These are phyloP conservation scores for Aspergillus flavus DNA, from an alignment of 2,329 filamentous ascomycete species.

Conservation along the genomic window DNA sequence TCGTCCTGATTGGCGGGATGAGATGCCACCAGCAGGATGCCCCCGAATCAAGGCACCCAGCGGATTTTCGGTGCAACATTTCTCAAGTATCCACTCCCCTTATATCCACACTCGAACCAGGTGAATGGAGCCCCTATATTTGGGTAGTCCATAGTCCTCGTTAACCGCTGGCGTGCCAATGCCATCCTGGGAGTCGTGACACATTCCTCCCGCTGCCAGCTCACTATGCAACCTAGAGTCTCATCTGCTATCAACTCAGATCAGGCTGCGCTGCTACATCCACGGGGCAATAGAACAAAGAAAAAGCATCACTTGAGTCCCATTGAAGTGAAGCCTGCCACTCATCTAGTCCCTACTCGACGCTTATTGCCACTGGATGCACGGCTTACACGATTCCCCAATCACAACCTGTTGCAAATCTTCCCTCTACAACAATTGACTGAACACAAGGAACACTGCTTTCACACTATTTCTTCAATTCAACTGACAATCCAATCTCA, in stretches of 20 bases:
- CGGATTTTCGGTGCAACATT: neutral
- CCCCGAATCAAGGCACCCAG: constrained; percentile 6
- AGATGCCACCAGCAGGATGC: constrained; percentile 15
- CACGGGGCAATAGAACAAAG: neutral
- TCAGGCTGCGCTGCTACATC: neutral
- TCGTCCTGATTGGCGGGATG: constrained; percentile 20
- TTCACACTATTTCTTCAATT: neutral
- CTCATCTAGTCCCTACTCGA: neutral
- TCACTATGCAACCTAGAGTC: neutral
- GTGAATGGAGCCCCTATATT: neutral
- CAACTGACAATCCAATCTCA: neutral
- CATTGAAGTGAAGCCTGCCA: neutral
- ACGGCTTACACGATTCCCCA: neutral
- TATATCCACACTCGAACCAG: neutral
- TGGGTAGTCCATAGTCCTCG: neutral
- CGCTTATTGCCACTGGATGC: neutral
- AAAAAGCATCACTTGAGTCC: neutral
- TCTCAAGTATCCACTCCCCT: neutral
- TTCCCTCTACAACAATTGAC: too few species aligned
- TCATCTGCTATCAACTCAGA: neutral
- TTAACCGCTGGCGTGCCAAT: neutral
- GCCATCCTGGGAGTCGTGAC: neutral
- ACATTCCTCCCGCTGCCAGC: neutral
- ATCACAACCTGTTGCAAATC: neutral
- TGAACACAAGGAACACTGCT: neutral